phyloP scores from a whole-genome alignment of 2,329 filamentous ascomycete species.

The Ceratocystis cubensis region DNA sequence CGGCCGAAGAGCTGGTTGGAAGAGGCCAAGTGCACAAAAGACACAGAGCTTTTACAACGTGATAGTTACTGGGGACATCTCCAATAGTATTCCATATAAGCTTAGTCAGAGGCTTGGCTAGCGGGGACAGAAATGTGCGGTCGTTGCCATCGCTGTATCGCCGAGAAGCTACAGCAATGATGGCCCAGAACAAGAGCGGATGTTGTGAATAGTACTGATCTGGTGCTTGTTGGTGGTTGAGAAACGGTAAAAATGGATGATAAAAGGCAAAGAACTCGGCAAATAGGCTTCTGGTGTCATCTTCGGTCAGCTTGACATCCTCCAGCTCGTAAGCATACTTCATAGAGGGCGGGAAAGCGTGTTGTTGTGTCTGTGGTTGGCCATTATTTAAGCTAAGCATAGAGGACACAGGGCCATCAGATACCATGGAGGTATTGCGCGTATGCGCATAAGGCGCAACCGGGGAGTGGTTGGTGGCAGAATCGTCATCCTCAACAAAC shows the following conservation, averaged over 20 bases:
- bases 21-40: constrained; percentile 71
- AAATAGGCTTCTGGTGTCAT: constrained; percentile 52
- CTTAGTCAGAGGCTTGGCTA: constrained; percentile 56
- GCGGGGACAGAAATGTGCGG: constrained; percentile 50
- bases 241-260: constrained; percentile 65
- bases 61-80: constrained; percentile 65
- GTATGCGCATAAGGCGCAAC: constrained; percentile 36
- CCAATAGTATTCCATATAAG: constrained; percentile 67
- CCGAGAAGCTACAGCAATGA: constrained; percentile 61
- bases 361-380: constrained; percentile 40
- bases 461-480: constrained; percentile 34
- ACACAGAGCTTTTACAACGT: constrained; percentile 69
- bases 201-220: constrained; percentile 68
- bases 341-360: constrained; percentile 29
- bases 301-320: constrained; percentile 50
- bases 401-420: constrained; percentile 55
- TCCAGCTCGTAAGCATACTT: constrained; percentile 51
- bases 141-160: constrained; percentile 50
- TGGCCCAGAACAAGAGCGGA: constrained; percentile 74
- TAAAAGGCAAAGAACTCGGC: constrained; percentile 63
- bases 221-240: constrained; percentile 52
- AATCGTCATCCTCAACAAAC: constrained; percentile 43
- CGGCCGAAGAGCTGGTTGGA: constrained; percentile 67
- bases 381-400: constrained; percentile 54
- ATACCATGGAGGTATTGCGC: constrained; percentile 52